Evolutionary conservation across 2,329 filamentous ascomycete species (phyloP), one percentile per base, ranked within the genome.

Genomic region (Stemphylium lycopersici): DNA sequence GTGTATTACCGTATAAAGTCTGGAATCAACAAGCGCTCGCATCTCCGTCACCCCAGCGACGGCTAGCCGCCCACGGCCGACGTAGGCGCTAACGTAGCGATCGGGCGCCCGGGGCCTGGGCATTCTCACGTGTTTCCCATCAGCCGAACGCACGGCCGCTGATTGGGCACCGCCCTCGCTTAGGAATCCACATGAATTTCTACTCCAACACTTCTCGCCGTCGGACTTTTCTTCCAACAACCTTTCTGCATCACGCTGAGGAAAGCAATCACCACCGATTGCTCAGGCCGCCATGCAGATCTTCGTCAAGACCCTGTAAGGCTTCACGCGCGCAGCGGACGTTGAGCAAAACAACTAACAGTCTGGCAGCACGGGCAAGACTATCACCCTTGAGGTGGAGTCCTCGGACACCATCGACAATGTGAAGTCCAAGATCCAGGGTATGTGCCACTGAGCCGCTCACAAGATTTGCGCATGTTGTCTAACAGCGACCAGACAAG

Each of bases 371-470:
- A 98, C 95, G 90, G 95, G 95, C 79, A 98, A 98, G 90, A 98
- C 95, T 79, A 98, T 98, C 90, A 98, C 95, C 90, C 93, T 99
- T 76, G 95, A 99, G 92, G 95, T 98, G 84, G 95, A 98, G 89
- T 96, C 92, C 76, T 93, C 89, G 78, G 95, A 99, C 84, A 98
- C 93, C 78, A 98, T 99, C 83, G 95, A 98, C 88, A 98, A 98
- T 89, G 95, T 99, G 85, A 98, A 98, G 89, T 91, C 90, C 85
- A 98, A 99, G 88, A 89, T 89, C 73, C 86, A 88, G 79, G 84
- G 85, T 87, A 78, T 50, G 81, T 66, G 12, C 8, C 11, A 22
- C 12, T 33, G 15, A 45, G 41, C 10, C 6, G 26, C 26, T 29
- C 26, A 36, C 26, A 12, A 48, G 22, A 15, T 41, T 4, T 13